Conservation (phyloP, 495 filamentous ascomycete genomes). For the Hypoxylon lenormandii region DNA sequence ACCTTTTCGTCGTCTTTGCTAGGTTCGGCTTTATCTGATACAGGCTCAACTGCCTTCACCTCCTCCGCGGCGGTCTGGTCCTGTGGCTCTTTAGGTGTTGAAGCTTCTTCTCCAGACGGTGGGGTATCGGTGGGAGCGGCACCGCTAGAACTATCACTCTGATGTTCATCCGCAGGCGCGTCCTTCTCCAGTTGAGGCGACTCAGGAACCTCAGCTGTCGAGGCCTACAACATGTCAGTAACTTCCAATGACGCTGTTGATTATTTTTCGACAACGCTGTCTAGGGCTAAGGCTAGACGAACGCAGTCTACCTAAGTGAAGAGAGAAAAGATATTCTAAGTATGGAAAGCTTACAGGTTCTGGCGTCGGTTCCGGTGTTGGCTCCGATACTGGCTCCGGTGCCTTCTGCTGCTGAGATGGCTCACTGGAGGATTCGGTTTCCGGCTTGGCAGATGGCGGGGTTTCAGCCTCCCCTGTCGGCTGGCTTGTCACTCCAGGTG, state of each 20-base stretch:
- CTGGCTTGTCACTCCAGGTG: conserved; percentile 13
- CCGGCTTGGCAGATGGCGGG: conserved; percentile 6
- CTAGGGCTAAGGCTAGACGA: neutral
- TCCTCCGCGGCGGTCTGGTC: conserved; percentile 8
- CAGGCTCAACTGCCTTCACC: neutral
- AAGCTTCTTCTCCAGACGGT: conserved; percentile 10
- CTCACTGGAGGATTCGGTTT: conserved; percentile 7
- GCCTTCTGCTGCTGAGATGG: conserved; percentile 7
- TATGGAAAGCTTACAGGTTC: conserved; percentile 20
- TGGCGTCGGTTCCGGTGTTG: neutral
- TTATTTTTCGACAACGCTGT: neutral
- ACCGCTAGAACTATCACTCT: neutral
- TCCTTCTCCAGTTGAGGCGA: conserved; percentile 19
- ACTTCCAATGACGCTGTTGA: neutral
- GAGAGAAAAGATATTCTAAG: neutral
- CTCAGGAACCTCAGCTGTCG: neutral
- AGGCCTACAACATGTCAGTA: conserved; percentile 6
- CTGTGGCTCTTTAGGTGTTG: conserved; percentile 9
- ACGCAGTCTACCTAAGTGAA: neutral
- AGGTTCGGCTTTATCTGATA: neutral
- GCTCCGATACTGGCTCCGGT: neutral
- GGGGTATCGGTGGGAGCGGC: conserved; percentile 15
- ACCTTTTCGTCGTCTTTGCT: neutral
- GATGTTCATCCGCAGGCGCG: conserved; percentile 10
- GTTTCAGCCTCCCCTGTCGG: conserved; percentile 12